phyloP scores from a whole-genome alignment of 2,329 filamentous ascomycete genomes.

The Grosmannia clavigera region DNA sequence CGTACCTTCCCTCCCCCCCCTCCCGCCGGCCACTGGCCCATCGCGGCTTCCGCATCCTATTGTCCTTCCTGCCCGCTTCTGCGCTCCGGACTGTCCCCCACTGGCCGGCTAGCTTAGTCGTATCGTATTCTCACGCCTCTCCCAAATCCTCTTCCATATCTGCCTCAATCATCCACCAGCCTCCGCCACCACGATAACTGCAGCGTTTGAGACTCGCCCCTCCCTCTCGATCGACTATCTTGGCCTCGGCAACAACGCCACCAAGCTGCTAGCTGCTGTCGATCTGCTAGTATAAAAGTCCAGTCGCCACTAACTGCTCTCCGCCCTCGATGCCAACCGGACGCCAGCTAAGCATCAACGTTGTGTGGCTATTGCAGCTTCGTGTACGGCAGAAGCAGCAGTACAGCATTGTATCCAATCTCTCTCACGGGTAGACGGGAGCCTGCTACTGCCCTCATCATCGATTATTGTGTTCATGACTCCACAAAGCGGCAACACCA shows the following conservation, averaged over 20 bases:
- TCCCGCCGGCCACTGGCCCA: background rate
- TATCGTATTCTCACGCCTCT: background rate
- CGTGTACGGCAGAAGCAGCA: background rate
- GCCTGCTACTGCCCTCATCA: background rate
- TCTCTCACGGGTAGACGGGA: background rate
- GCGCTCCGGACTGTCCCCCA: background rate
- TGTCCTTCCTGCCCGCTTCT: background rate
- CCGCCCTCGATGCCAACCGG: background rate
- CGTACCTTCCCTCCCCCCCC: background rate
- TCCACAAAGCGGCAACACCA: background rate
- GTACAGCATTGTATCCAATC: background rate
- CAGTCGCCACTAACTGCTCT: background rate
- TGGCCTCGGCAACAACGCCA: background rate
- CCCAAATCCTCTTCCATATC: background rate
- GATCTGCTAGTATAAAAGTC: background rate
- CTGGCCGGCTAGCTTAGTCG: background rate
- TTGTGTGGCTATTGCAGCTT: background rate
- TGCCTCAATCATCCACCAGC: background rate
- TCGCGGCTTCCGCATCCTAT: background rate
- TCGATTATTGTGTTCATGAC: background rate
- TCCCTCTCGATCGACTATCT: background rate
- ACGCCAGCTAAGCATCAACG: background rate
- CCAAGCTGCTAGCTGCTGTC: background rate
- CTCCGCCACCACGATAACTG: background rate
- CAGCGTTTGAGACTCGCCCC: background rate